Conservation (phyloP, 108 stramenopile species). For the Phaeodactylum tricornutum region DNA sequence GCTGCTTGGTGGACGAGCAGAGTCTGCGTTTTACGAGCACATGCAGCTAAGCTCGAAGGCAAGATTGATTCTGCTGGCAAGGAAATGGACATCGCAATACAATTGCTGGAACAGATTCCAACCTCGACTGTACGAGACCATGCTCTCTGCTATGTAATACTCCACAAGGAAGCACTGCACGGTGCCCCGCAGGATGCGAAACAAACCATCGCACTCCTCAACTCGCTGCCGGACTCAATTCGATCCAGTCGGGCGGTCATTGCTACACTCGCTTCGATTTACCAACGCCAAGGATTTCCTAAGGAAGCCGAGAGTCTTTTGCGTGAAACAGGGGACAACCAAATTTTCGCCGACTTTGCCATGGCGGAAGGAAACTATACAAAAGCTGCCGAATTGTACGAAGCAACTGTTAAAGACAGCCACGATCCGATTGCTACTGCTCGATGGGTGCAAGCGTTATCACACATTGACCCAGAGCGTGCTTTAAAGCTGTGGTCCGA, state of each 20-base stretch:
- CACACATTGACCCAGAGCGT: slow-evolving; percentile 31
- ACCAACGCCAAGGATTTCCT: slow-evolving; percentile 14
- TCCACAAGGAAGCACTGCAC: too few relatives aligned
- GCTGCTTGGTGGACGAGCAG: too few relatives aligned
- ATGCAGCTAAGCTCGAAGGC: too few relatives aligned
- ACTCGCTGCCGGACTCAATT: slow-evolving; percentile 44
- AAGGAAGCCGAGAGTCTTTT: slow-evolving; percentile 15
- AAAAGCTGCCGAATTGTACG: slow-evolving; percentile 43
- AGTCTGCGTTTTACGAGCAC: too few relatives aligned
- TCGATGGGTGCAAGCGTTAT: slow-evolving; percentile 44
- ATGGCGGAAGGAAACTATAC: slow-evolving; percentile 42
- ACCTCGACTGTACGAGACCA: too few relatives aligned
- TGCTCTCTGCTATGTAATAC: too few relatives aligned
- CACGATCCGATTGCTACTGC: slow-evolving; percentile 6
- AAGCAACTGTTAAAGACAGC: slow-evolving; percentile 1
- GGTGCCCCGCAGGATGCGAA: too few relatives aligned
- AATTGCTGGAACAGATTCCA: too few relatives aligned
- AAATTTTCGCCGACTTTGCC: slow-evolving; percentile 25
- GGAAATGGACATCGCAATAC: too few relatives aligned
- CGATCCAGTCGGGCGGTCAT: slow-evolving; percentile 38
- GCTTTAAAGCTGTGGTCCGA: slow-evolving; percentile 16
- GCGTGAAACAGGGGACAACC: not conserved
- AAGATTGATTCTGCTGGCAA: too few relatives aligned
- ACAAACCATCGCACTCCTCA: slow-evolving; percentile 24
- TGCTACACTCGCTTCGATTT: slow-evolving; percentile 40